A percentile compares a stretch with the other conserved stretches of the same genome.
These are phyloP conservation scores for Alternaria conjuncta DNA, from an alignment of 2,329 filamentous ascomycete species.

Conservation along the genomic window DNA sequence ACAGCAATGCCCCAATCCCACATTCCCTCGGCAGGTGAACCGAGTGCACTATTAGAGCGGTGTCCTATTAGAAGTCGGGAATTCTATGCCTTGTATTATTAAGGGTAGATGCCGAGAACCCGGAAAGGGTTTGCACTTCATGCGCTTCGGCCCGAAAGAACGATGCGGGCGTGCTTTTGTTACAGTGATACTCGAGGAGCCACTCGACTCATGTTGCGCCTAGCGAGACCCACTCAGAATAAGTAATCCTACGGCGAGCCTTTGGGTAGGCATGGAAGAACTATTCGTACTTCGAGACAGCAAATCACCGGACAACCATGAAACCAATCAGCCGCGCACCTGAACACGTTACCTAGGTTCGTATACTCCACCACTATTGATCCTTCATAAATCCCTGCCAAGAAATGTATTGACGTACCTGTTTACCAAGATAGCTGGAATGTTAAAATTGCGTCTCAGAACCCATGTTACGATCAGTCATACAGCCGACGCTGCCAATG, in stretches of 20 bases:
- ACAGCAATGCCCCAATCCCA: background rate
- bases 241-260: background rate
- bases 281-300: background rate
- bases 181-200: background rate
- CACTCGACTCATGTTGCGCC: background rate
- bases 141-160: slow-evolving; percentile 15
- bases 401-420: background rate
- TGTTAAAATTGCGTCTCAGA: background rate
- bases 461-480: background rate
- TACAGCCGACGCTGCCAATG: background rate
- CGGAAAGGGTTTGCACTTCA: background rate
- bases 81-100: background rate
- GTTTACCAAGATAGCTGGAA: background rate
- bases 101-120: background rate
- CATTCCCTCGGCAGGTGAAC: background rate
- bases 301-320: slow-evolving; percentile 2
- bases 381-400: background rate
- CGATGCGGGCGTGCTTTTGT: background rate
- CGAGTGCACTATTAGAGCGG: background rate
- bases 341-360: background rate
- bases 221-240: background rate
- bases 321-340: background rate
- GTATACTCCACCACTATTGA: background rate
- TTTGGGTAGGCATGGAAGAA: background rate
- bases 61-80: background rate